Base-by-base conservation (phyloP, 331 rosid genomes). In the Stylosanthes scabra region DNA sequence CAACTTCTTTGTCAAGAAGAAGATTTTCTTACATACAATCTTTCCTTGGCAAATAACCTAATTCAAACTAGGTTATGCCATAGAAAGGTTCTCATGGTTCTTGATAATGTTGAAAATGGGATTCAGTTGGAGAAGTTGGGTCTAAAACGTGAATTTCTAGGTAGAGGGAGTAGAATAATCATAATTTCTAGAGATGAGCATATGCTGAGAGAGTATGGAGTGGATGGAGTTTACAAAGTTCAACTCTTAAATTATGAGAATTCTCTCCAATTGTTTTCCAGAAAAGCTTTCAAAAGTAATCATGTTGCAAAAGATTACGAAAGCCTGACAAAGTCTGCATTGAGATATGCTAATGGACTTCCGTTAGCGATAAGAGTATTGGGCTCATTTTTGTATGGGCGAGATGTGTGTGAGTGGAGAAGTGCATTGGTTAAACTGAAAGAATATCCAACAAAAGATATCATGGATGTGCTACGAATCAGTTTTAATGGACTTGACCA, bases 1-100 rank as follows among this genome's bases (percentile, higher is more conserved):
- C 63, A 71, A 34, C 47, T 78, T 56, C 73, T 71, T n/a, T 7
- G 49, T 64, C 78, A 65, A 78, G 58, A 56, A 4, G 49, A 31
- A 20, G 7, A 47, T 27, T 9, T 63, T 2, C 34, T 54, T 0
- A 15, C 20, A 34, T 11, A 5, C 8, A 63, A 63, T 56, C 34
- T 5, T 16, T n/a, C 1, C 3, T 3, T 1, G 9, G 66, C 54
- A 8, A 34, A 20, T 10, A 16, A 63, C 14, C 13, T 57, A 27
- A 7, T 27, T 7, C 28, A 28, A 25, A 14, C 12, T 8, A 12
- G 56, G 10, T 6, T 45, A 25, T 11, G 20, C 11, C 39, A 44
- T 8, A 0, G 9, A 2, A 9, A 2, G 70, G 14, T 2, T 12
- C 4, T 45, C 3, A 6, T 45, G 11, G 39, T 64, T 25, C 56